Evolutionary conservation across 2,329 filamentous ascomycete species (phyloP).

Genomic region (Mycosphaerella sp.): DNA sequence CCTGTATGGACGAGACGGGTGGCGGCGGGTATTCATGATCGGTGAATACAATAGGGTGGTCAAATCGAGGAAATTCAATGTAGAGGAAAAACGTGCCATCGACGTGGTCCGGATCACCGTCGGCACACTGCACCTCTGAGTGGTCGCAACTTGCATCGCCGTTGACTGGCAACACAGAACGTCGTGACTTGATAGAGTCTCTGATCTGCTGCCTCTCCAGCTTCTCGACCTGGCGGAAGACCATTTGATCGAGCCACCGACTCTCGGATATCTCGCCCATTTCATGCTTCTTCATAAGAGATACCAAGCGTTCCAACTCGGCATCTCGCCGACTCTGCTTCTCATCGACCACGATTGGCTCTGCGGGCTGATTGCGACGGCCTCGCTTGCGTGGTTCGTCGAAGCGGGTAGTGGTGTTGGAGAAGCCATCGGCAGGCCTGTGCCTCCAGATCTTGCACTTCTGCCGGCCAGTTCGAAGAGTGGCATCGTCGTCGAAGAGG

Average conservation of each 20-base stretch:
- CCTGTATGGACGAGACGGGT: constrained; percentile 63
- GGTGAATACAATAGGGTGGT: constrained; percentile 91
- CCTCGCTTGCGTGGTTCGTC: constrained; percentile 50
- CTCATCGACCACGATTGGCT: constrained; percentile 51
- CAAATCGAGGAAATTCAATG: constrained; percentile 87
- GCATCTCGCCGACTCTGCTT: constrained; percentile 42
- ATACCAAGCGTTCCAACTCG: constrained; percentile 84
- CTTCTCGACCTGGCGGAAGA: constrained; percentile 85
- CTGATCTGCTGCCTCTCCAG: constrained; percentile 38
- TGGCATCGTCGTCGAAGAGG: constrained; percentile 89
- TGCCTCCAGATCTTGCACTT: constrained; percentile 82
- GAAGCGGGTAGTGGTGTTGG: constrained; percentile 72
- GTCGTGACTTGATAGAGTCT: constrained; percentile 31
- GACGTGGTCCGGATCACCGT: constrained; percentile 40
- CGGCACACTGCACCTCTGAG: constrained; percentile 27
- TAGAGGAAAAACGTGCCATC: constrained; percentile 73
- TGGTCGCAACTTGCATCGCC: constrained; percentile 11
- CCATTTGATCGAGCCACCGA: constrained; percentile 91
- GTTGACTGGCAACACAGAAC: neutral
- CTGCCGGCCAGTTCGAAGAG: constrained; percentile 83
- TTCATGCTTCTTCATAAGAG: constrained; percentile 92
- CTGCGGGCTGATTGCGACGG: constrained; percentile 46
- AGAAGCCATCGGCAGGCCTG: constrained; percentile 76
- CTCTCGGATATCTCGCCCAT: constrained; percentile 92
- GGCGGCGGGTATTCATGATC: constrained; percentile 88